Percentiles rank a stretch among this genome's conserved stretches.
phyloP scores from a whole-genome alignment of 257 asterid species.

The Pogostemon cablin region DNA sequence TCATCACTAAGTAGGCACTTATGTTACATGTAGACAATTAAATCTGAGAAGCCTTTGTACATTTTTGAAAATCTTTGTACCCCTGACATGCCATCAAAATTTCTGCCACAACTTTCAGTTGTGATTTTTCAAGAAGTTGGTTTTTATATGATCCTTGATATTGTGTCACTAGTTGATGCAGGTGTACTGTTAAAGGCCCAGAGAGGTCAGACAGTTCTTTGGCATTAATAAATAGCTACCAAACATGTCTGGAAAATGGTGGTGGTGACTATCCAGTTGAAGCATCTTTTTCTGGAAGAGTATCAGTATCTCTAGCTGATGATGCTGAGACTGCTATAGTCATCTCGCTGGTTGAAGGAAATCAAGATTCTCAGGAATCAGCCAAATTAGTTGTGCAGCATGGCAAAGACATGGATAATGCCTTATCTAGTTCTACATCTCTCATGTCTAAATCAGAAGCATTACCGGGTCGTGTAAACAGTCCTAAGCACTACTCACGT shows the following conservation, averaged over 20 bases:
- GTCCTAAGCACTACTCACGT: conserved; percentile 38
- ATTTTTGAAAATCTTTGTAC: conserved; percentile 11
- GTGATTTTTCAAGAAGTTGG: conserved; percentile 28
- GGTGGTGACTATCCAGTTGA: conserved; percentile 43
- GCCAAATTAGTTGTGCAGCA: conserved; percentile 38
- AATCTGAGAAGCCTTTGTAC: not conserved
- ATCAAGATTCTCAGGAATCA: conserved; percentile 49
- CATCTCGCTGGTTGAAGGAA: conserved; percentile 62
- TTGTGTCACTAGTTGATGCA: conserved; percentile 50
- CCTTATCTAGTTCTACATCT: conserved; percentile 40
- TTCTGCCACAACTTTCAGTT: conserved; percentile 2
- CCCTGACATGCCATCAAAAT: not conserved
- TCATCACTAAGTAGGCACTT: conserved; percentile 1
- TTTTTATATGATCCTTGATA: conserved; percentile 38
- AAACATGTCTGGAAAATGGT: conserved; percentile 42
- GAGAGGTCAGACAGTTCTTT: conserved; percentile 40
- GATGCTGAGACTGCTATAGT: conserved; percentile 89
- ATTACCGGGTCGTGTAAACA: conserved; percentile 29
- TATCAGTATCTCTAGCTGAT: conserved; percentile 81
- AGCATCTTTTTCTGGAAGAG: conserved; percentile 70
- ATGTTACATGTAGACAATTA: conserved; percentile 13
- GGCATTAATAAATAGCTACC: conserved; percentile 38
- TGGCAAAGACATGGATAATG: conserved; percentile 36
- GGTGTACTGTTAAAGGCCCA: conserved; percentile 59
- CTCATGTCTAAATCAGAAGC: conserved; percentile 41